Evolutionary conservation across 208 protist genomes (phyloP).

Genomic region (Sergeia podlipaevii): DNA sequence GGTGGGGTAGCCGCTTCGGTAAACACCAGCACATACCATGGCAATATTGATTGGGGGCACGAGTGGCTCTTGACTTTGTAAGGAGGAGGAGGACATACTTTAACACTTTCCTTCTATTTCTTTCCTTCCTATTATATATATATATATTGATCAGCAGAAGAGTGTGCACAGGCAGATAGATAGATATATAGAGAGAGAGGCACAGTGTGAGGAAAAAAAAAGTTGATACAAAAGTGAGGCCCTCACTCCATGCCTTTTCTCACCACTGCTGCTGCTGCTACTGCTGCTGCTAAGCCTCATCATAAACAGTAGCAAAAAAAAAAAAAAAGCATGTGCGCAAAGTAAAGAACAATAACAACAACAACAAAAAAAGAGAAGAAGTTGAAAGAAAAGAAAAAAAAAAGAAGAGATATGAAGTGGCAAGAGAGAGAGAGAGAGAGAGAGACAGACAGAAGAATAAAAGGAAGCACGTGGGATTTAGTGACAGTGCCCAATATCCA

Average conservation of each 20-base stretch:
- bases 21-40: constrained; percentile 96
- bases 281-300: too few relatives aligned
- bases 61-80: constrained; percentile 47
- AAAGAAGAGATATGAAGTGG: background rate
- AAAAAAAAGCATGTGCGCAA: constrained; percentile 8
- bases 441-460: constrained; percentile 3
- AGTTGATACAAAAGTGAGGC: too few relatives aligned
- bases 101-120: background rate
- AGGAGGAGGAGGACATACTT: constrained; percentile 18
- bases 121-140: background rate
- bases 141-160: background rate
- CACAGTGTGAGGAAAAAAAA: background rate
- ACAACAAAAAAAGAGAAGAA: background rate
- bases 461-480: too few relatives aligned
- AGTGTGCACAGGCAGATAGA: background rate
- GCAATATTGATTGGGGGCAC: constrained; percentile 93
- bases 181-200: background rate
- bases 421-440: background rate
- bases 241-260: too few relatives aligned
- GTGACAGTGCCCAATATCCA: too few relatives aligned
- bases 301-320: constrained; percentile 4
- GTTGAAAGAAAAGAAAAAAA: constrained; percentile 1
- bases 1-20: constrained; percentile 95
- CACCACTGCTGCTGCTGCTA: too few relatives aligned
- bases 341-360: constrained; percentile 3